phyloP scores from a whole-genome alignment of 2,329 filamentous ascomycete species.

The Trichoderma citrinoviride region DNA sequence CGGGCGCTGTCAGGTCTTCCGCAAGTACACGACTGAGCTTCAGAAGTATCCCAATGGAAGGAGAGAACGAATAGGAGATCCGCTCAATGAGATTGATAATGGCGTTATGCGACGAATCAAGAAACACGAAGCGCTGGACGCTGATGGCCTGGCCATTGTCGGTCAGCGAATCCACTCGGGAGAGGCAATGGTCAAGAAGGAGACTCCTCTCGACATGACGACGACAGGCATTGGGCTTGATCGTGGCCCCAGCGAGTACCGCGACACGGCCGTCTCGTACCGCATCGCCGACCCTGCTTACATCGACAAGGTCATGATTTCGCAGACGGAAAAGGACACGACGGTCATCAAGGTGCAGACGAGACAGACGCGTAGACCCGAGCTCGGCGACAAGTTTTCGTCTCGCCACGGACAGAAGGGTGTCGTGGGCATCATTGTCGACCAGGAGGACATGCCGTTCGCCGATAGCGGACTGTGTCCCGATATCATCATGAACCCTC shows the following conservation, averaged over 20 bases:
- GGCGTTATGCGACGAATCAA: constrained; percentile 60
- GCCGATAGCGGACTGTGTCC: constrained; percentile 86
- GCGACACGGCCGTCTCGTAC: constrained; percentile 72
- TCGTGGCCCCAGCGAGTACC: constrained; percentile 60
- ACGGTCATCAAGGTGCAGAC: constrained; percentile 92
- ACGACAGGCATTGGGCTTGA: constrained; percentile 69
- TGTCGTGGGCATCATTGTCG: constrained; percentile 93
- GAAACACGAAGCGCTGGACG: constrained; percentile 71
- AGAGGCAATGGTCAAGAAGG: constrained; percentile 88
- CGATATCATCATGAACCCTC: constrained; percentile 99
- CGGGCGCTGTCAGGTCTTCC: constrained; percentile 95
- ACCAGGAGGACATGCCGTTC: constrained; percentile 97
- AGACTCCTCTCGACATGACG: constrained; percentile 74
- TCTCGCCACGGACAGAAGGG: constrained; percentile 98
- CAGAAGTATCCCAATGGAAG: constrained; percentile 86
- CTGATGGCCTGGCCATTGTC: constrained; percentile 85
- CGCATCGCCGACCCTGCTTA: constrained; percentile 81
- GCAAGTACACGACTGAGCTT: constrained; percentile 83
- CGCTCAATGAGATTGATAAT: constrained; percentile 53
- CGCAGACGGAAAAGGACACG: constrained; percentile 81
- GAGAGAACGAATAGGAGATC: constrained; percentile 62
- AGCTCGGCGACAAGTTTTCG: constrained; percentile 97
- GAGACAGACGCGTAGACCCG: constrained; percentile 89
- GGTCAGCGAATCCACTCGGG: constrained; percentile 75
- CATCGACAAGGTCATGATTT: constrained; percentile 95